Evolutionary conservation across 2,329 filamentous ascomycete genomes (phyloP).

Genomic region (Cladobotryum mycophilum): DNA sequence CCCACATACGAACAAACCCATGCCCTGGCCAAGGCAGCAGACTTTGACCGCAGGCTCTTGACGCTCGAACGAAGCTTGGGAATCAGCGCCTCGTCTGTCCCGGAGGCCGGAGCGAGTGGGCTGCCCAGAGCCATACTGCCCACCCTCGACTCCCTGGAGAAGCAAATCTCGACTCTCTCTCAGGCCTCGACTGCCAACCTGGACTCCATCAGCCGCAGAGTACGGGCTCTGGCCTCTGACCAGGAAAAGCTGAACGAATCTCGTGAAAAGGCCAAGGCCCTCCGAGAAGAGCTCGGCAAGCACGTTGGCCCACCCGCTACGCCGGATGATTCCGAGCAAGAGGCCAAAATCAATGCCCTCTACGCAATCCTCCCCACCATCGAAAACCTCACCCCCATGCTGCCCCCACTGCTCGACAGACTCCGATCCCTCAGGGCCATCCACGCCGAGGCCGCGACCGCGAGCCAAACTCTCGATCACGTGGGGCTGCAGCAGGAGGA

Average conservation of each 20-base stretch:
- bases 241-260: slow-evolving; percentile 65
- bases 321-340: slow-evolving; percentile 58
- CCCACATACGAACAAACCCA: slow-evolving; percentile 61
- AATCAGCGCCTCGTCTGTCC: slow-evolving; percentile 61
- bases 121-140: slow-evolving; percentile 68
- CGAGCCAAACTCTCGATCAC: slow-evolving; percentile 67
- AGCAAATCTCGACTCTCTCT: slow-evolving; percentile 69
- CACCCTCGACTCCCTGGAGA: slow-evolving; percentile 72
- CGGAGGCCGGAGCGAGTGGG: slow-evolving; percentile 53
- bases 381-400: slow-evolving; percentile 73
- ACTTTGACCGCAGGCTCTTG: slow-evolving; percentile 78
- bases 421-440: slow-evolving; percentile 76
- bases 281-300: slow-evolving; percentile 52
- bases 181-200: slow-evolving; percentile 66
- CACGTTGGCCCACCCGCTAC: slow-evolving; percentile 35
- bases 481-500: slow-evolving; percentile 76
- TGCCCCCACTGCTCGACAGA: slow-evolving; percentile 80
- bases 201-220: slow-evolving; percentile 63
- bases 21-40: slow-evolving; percentile 71
- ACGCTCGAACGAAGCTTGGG: slow-evolving; percentile 77
- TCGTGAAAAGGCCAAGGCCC: slow-evolving; percentile 53
- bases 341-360: slow-evolving; percentile 82
- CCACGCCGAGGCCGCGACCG: slow-evolving; percentile 79
- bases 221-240: slow-evolving; percentile 64
- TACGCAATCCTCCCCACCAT: slow-evolving; percentile 87